Base-by-base conservation (phyloP, 805 yeast species). In the Wickerhamiella australiensis region DNA sequence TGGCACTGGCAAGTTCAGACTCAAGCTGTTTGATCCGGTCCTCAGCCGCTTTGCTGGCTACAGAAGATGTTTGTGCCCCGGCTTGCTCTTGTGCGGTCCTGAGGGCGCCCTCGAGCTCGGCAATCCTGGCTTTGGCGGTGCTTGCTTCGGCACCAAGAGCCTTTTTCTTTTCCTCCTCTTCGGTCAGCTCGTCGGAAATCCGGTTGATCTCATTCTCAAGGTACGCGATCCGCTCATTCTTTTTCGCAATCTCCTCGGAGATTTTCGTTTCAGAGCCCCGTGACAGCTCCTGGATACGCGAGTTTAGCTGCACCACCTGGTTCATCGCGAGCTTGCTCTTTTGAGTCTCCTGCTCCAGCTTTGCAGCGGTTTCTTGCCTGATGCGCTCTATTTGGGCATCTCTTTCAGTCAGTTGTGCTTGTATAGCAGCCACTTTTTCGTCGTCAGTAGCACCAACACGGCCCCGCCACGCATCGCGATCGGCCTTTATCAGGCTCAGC, bases 131-230 rank as follows among this genome's bases (percentile, higher is more conserved):
- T 12, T 31, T 36, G 52, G 49, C 42, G 12, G 52, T 43, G 22
- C 50, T 38, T 20, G 51, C 38, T 36, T 57, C 56, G 26, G 53
- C 48, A 3, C 5, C 22, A 5, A 21, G 22, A 15, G 13, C 25
- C 1, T 18, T 37, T 21, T 22, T 22, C 17, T 21, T 43, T 20
- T 40, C 40, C 46, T 55, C 57, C 3, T 56, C 54, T 7, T 55
- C 60, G 2, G 54, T 50, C 7, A 52, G 46, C 41, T 61, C 64
- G 46, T 61, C 65, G 20, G 57, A 55, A 1, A 57, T 49, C 43
- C 53, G 56, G 23, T 60, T 59, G 48, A 52, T 54, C 46, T 64
- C 64, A 17, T 48, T 57, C 20, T 66, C 67, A 35, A 62, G 63
- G n/a, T 63, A 61, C 31, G 57, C 58, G 20, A 57, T 56, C n/a